Percentiles rank a stretch among this genome's conserved stretches.
Evolutionary conservation across 495 filamentous ascomycete species (phyloP).

Genomic region (Neurospora terricola): DNA sequence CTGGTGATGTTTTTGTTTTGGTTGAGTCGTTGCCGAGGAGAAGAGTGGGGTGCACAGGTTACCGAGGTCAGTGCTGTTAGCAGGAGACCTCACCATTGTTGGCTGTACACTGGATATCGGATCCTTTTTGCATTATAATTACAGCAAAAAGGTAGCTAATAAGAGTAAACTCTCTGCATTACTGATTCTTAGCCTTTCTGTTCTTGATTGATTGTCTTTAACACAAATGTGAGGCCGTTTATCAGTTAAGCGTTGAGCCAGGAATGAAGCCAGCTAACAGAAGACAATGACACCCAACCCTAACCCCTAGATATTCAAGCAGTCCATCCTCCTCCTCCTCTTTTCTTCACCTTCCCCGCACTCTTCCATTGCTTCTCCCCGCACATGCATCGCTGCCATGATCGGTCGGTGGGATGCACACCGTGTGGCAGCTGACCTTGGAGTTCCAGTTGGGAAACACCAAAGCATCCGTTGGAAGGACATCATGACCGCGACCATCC

Average conservation of each 20-base stretch:
- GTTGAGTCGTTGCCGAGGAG: background rate
- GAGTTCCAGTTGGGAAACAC: background rate
- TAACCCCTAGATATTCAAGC: background rate
- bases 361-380: background rate
- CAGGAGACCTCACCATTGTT: background rate
- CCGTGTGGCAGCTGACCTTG: background rate
- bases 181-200: too few relatives aligned
- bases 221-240: background rate
- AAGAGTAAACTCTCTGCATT: too few relatives aligned
- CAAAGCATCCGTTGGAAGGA: background rate
- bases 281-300: background rate
- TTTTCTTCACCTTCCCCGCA: background rate
- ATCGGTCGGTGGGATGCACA: background rate
- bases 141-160: too few relatives aligned
- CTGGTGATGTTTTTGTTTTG: background rate
- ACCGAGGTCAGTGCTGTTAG: background rate
- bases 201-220: too few relatives aligned
- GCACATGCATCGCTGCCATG: background rate
- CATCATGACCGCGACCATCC: background rate
- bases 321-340: background rate
- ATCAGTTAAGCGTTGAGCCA: background rate
- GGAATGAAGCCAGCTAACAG: background rate
- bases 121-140: too few relatives aligned
- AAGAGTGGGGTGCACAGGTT: background rate
- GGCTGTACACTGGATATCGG: too few relatives aligned